These are phyloP conservation scores for Cadophora malorum DNA, from an alignment of 2,329 filamentous ascomycete genomes.

Conservation along the genomic window DNA sequence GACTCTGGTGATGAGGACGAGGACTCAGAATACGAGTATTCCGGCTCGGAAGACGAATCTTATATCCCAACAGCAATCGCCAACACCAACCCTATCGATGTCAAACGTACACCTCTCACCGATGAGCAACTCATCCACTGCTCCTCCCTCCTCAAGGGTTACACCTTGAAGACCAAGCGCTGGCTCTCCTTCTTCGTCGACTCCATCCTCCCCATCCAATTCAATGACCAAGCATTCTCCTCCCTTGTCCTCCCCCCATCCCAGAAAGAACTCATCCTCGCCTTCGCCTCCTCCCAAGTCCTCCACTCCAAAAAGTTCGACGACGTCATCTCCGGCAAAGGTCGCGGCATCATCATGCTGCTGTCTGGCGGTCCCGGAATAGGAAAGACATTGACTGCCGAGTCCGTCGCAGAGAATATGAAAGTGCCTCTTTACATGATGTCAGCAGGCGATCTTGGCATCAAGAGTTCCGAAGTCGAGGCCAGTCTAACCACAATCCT, in stretches of 20 bases:
- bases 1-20: constrained; percentile 14
- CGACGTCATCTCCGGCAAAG: constrained; percentile 59
- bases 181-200: constrained; percentile 59
- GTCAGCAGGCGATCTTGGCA: constrained; percentile 41
- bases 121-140: constrained; percentile 52
- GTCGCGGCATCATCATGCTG: constrained; percentile 58
- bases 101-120: constrained; percentile 42
- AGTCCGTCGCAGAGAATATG: constrained; percentile 42
- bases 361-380: constrained; percentile 56
- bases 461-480: constrained; percentile 48
- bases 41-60: constrained; percentile 17
- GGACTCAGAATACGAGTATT: background rate
- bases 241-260: constrained; percentile 56
- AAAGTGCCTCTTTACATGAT: constrained; percentile 41
- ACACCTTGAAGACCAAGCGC: constrained; percentile 54
- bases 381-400: constrained; percentile 53
- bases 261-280: constrained; percentile 58
- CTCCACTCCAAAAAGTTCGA: constrained; percentile 52
- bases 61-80: background rate
- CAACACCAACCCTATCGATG: constrained; percentile 31
- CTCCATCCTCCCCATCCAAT: constrained; percentile 52
- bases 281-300: constrained; percentile 57
- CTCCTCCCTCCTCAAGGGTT: constrained; percentile 53
- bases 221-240: constrained; percentile 56
- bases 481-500: constrained; percentile 69